Conservation (phyloP, 2,329 filamentous ascomycete species). For the Paramyrothecium roridum region DNA sequence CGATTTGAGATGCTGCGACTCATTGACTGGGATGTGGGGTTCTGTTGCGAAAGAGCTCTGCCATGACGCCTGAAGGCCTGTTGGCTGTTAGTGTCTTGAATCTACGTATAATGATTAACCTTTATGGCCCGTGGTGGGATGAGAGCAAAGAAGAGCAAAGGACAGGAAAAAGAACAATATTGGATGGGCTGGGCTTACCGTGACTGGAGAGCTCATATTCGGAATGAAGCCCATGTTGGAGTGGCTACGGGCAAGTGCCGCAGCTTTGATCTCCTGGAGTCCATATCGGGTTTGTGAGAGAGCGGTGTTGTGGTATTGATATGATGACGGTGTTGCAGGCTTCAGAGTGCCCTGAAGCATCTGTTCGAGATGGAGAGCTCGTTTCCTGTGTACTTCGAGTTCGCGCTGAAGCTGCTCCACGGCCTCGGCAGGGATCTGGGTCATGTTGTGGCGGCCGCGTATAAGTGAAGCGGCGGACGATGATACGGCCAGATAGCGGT, state of each 20-base stretch:
- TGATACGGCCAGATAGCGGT: too few relatives aligned
- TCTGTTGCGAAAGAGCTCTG: slow-evolving; percentile 24
- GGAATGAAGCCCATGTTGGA: background rate
- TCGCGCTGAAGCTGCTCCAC: background rate
- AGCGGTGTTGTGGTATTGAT: background rate
- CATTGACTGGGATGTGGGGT: slow-evolving; percentile 34
- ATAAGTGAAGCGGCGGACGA: background rate
- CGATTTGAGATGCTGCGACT: slow-evolving; percentile 39
- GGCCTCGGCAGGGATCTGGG: background rate
- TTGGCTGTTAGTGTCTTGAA: background rate
- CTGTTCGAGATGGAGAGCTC: background rate
- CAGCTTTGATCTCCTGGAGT: background rate
- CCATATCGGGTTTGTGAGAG: background rate
- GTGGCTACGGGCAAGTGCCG: background rate
- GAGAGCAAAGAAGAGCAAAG: too few relatives aligned
- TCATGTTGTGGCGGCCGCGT: background rate
- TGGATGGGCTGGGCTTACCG: background rate
- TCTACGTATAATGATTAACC: slow-evolving; percentile 4
- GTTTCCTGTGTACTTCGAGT: background rate
- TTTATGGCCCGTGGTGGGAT: slow-evolving; percentile 12
- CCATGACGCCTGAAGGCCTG: slow-evolving; percentile 13
- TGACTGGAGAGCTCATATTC: background rate
- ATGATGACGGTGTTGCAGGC: background rate
- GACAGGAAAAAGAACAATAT: slow-evolving; percentile 10
- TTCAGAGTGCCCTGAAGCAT: background rate